A percentile compares a stretch with the other conserved stretches of the same genome.
Conservation (phyloP, 768 basidiomycete species). For the Leccinum incarnatum region DNA sequence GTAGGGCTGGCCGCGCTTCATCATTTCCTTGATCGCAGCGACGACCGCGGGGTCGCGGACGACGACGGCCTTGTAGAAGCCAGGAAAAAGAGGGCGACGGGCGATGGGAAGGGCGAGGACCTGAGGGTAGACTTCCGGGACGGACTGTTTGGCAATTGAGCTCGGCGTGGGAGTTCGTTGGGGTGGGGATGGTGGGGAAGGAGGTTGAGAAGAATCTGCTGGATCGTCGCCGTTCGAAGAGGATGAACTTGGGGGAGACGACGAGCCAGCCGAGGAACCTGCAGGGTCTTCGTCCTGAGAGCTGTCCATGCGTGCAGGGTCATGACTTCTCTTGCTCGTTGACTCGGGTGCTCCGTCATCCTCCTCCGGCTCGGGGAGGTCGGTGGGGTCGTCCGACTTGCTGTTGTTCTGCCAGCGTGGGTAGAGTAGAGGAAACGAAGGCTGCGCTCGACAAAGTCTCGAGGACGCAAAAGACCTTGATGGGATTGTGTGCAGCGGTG, state of each 20-base stretch:
- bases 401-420: constrained; percentile 40
- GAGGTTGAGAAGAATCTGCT: constrained; percentile 29
- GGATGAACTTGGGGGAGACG: constrained; percentile 29
- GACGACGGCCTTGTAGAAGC: constrained; percentile 98
- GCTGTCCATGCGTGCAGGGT: constrained; percentile 22
- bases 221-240: constrained; percentile 38
- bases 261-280: constrained; percentile 32
- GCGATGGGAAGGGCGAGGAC: constrained; percentile 95
- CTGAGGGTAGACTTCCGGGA: constrained; percentile 90
- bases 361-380: constrained; percentile 23
- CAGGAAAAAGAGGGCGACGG: constrained; percentile 92
- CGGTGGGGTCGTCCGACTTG: constrained; percentile 29
- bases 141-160: constrained; percentile 78
- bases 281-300: constrained; percentile 33
- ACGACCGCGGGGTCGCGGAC: constrained; percentile 89
- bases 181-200: constrained; percentile 35
- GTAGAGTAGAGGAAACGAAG: constrained; percentile 30
- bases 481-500: constrained; percentile 8
- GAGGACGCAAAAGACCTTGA: constrained; percentile 30
- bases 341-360: constrained; percentile 27
- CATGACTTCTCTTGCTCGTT: constrained; percentile 11
- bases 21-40: constrained; percentile 92
- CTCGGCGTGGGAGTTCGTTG: constrained; percentile 38
- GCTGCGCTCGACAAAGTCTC: constrained; percentile 20
- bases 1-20: constrained; percentile 95